Base-by-base conservation (phyloP, 2,329 filamentous ascomycete species). In the Beauveria rudraprayagi region DNA sequence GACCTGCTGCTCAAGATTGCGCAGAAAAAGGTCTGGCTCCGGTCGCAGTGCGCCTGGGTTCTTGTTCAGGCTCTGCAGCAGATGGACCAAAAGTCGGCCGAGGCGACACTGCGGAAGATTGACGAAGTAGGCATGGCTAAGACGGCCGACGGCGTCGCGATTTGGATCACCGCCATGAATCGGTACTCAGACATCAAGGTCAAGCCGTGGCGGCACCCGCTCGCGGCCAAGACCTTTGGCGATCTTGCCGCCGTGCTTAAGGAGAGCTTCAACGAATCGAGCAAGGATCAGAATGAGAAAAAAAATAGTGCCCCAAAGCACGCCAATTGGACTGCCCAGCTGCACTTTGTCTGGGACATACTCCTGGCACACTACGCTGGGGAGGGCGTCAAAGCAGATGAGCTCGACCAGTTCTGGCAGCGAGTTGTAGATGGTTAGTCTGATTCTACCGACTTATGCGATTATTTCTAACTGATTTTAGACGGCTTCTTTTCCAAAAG, bases 301-400 rank as follows among this genome's bases (percentile, higher is more conserved):
- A 68, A 73, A 56, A 63, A 66, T 34, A 80, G 80, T 50, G 53
- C 44, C 67, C 76, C 77, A 24, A 85, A 85, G 69, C 87, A 89
- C 63, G 87, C 89, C 19, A 87, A 86, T 63, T 92, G 91, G 81
- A 91, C 86, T 61, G 84, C 89, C 1, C 89, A 91, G 68, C 78
- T 95, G 60, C 90, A 92, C 68, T 96, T 95, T 71, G 90, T 91
- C 0, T 97, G 93, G 94, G 85, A 90, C 65, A 75, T 92, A 28
- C 83, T 97, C 22, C 73, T 96, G n/a, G 74, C 70, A 1, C 77
- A 81, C 62, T 85, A 80, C 65, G 65, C 77, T 28, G 72, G 75
- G 56, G 70, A 73, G 22, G 73, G 68, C 19, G 67, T 73, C 19
- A 68, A 70, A 1, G 73, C 68, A 0, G 72, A 80, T 24, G 75